Percentiles rank a stretch among this genome's conserved stretches.
Evolutionary conservation across 1,284 basidiomycete genomes (phyloP).

Genomic region (Malassezia japonica): DNA sequence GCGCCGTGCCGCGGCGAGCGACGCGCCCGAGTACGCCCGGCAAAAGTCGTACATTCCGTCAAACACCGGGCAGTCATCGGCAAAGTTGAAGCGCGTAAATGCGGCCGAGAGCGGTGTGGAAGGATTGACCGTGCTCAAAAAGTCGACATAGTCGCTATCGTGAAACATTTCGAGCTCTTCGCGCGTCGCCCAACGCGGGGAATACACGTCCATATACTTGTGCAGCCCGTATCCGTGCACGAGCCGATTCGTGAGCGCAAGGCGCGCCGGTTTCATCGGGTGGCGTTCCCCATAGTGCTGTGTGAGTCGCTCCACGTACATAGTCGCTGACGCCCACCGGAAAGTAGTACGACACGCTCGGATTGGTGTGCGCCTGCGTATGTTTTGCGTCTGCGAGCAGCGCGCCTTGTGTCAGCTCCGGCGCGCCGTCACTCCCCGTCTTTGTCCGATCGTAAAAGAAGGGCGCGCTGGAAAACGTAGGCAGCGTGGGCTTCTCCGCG

Average conservation of each 20-base stretch:
- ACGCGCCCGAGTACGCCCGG: constrained; percentile 51
- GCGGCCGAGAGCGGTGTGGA: constrained; percentile 34
- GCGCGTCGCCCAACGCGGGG: constrained; percentile 75
- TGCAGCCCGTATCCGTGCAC: constrained; percentile 94
- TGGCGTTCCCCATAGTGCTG: constrained; percentile 67
- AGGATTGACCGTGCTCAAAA: constrained; percentile 59
- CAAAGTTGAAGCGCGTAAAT: constrained; percentile 47
- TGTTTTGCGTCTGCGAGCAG: constrained; percentile 13
- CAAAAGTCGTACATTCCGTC: constrained; percentile 49
- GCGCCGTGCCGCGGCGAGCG: constrained; percentile 61
- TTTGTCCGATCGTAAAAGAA: constrained; percentile 41
- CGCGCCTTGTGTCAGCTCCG: constrained; percentile 16
- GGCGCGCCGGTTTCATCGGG: constrained; percentile 94
- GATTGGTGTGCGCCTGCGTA: constrained; percentile 37
- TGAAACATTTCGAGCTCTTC: constrained; percentile 85
- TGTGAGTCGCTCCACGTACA: constrained; percentile 14
- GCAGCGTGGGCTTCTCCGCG: constrained; percentile 18
- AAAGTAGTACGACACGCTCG: constrained; percentile 89
- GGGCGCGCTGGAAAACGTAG: constrained; percentile 39
- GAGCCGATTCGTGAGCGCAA: constrained; percentile 87
- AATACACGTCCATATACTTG: constrained; percentile 88
- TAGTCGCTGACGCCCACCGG: constrained; percentile 87
- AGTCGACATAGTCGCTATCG: constrained; percentile 85
- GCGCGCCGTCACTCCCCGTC: constrained; percentile 23
- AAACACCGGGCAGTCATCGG: constrained; percentile 47